A percentile compares a stretch with the other conserved stretches of the same genome.
Evolutionary conservation across 2,329 filamentous ascomycete species (phyloP).

Genomic region (Pseudocercospora fijiensis): DNA sequence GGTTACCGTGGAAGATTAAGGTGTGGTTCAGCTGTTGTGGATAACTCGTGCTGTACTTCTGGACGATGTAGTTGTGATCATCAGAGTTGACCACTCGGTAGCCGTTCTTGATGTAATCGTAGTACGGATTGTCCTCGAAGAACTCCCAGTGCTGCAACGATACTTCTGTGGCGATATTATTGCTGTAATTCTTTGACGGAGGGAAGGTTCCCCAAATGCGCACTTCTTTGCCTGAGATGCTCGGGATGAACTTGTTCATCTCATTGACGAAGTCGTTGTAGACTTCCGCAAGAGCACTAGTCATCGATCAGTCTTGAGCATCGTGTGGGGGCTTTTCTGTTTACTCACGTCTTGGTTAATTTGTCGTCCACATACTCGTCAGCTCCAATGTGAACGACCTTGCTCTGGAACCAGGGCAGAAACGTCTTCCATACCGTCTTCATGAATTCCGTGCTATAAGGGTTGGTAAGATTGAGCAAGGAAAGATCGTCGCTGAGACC

Average conservation of each 20-base stretch:
- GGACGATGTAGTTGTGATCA: conserved; percentile 54
- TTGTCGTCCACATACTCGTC: conserved; percentile 50
- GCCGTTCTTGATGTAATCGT: conserved; percentile 46
- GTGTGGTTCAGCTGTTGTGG: conserved; percentile 50
- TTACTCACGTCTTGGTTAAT: conserved; percentile 9
- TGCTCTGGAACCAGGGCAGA: conserved; percentile 57
- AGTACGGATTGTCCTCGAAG: conserved; percentile 53
- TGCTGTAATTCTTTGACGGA: conserved; percentile 38
- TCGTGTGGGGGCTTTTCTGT: background rate
- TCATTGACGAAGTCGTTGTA: conserved; percentile 57
- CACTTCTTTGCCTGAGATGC: conserved; percentile 46
- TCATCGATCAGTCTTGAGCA: background rate
- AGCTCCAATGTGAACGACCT: conserved; percentile 57
- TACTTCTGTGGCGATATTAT: conserved; percentile 48
- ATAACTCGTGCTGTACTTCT: conserved; percentile 51
- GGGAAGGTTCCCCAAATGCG: conserved; percentile 60
- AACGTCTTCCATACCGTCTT: conserved; percentile 56
- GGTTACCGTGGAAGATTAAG: conserved; percentile 49
- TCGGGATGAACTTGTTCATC: conserved; percentile 50
- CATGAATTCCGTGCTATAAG: conserved; percentile 55
- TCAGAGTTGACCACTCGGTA: conserved; percentile 57
- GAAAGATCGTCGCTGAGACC: conserved; percentile 50
- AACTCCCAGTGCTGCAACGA: conserved; percentile 59
- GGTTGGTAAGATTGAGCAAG: conserved; percentile 57
- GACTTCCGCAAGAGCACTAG: conserved; percentile 44